These are phyloP conservation scores for Mucor racemosus DNA, from an alignment of 371 early-diverging fungal genomes.

Conservation along the genomic window DNA sequence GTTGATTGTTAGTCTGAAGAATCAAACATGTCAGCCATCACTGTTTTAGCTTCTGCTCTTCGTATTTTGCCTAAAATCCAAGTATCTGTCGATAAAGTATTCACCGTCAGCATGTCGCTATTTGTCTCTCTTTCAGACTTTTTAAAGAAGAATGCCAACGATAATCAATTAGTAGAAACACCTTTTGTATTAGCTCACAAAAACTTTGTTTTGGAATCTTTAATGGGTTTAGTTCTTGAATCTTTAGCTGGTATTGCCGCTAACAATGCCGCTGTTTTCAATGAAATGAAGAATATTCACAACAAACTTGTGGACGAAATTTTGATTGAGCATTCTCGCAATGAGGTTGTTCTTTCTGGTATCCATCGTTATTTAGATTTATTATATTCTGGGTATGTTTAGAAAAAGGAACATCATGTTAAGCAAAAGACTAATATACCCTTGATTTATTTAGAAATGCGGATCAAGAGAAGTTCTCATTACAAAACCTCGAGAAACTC, in stretches of 20 bases:
- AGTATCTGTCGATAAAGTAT: conserved; percentile 39
- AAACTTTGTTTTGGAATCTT: conserved; percentile 57
- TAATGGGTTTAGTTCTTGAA: conserved; percentile 60
- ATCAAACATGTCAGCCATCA: conserved; percentile 20
- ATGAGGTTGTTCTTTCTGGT: conserved; percentile 64
- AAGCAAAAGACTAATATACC: background rate
- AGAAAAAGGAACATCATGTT: background rate
- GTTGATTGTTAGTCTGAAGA: background rate
- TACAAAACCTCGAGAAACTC: conserved; percentile 43
- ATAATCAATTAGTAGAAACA: conserved; percentile 38
- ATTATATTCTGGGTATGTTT: conserved; percentile 55
- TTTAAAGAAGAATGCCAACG: conserved; percentile 37
- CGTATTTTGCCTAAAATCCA: conserved; percentile 60
- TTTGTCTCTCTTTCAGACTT: conserved; percentile 43
- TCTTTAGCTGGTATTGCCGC: conserved; percentile 48
- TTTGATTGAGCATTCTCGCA: conserved; percentile 49
- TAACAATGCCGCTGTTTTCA: conserved; percentile 27
- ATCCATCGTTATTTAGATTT: conserved; percentile 57
- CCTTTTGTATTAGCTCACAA: conserved; percentile 57
- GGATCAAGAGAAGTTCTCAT: conserved; percentile 38
- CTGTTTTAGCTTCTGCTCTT: conserved; percentile 36
- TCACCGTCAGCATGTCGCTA: conserved; percentile 41
- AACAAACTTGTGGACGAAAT: conserved; percentile 44
- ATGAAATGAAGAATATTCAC: conserved; percentile 26
- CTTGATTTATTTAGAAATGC: conserved; percentile 28